Base-by-base conservation (phyloP, 108 stramenopile genomes). In the Cyclotella baltica region DNA sequence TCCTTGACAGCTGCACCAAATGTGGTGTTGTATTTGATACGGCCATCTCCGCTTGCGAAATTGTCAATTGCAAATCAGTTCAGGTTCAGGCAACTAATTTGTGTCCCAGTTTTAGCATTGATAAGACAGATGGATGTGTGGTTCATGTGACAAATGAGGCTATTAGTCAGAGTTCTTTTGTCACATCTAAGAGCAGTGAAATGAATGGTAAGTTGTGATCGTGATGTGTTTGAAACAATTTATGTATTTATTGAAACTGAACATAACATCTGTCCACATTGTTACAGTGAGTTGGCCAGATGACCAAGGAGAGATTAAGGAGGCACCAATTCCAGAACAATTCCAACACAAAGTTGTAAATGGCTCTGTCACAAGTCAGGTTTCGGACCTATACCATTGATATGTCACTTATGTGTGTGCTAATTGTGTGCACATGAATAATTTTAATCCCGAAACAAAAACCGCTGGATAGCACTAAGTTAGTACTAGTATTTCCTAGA, bases 241-340 rank as follows among this genome's bases (percentile, higher is more conserved):
- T 50, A 22, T 29, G 5, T 29, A 1, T 30, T 51, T 36, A 28
- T 20, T 20, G 51, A 25, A 51, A 16, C 18, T n/a, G 16, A 38
- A 31, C 18, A 1, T 57, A 16, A 1, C 19, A 29, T 29, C 25
- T 56, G 19, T 57, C 6, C 13, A 20, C 18, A 37, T 25, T 30
- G 63, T 46, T 19, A 37, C 19, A 78, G 86, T 98, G 59, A 87
- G 85, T 59, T 98, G 94, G 88, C 97, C 97, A 19, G 93, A 96
- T 67, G 96, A 73, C 28, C 40, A 70, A 11, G 96, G 91, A 16
- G 97, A 93, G 70, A 86, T 94, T 35, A 91, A 92, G 76, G 98
- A 99, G 88, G 76, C 88, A 48, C 97, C 98, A n/a, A 97, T 99
- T 83, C 98, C 98, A 18, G 98, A 99, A 75, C 98, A 98, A 83